phyloP scores from a whole-genome alignment of 2,329 filamentous ascomycete species.

The Verticillium zaregamsianum region DNA sequence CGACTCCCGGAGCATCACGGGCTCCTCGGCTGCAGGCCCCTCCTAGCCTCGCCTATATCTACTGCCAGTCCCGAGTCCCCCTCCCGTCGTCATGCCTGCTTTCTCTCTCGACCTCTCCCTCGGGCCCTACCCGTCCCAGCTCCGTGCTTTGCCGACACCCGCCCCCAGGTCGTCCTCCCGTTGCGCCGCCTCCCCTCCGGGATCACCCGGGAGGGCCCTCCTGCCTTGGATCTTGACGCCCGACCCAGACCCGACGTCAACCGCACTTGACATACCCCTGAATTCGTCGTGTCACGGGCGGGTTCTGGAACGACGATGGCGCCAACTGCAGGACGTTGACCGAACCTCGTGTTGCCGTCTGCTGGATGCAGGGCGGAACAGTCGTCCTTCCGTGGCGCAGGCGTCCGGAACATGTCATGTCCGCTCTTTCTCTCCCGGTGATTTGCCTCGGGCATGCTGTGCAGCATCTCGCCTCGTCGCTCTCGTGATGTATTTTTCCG shows the following conservation, averaged over 20 bases:
- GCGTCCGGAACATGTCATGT: neutral
- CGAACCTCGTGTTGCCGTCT: neutral
- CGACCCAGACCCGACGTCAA: neutral
- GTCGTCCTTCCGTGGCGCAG: neutral
- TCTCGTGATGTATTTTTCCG: neutral
- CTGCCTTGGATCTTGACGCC: neutral
- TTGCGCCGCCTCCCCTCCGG: neutral
- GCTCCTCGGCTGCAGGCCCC: conserved; percentile 10
- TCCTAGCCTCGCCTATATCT: conserved; percentile 12
- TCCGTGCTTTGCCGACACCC: neutral
- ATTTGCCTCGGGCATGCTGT: neutral
- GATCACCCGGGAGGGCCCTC: neutral
- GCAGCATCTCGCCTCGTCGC: neutral
- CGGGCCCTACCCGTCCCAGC: neutral
- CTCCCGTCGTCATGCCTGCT: neutral
- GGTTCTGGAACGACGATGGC: neutral
- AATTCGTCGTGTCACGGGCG: neutral
- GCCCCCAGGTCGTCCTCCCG: neutral
- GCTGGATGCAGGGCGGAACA: neutral
- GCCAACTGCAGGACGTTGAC: neutral
- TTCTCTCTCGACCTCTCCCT: neutral
- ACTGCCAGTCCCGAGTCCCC: neutral
- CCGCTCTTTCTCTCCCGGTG: neutral
- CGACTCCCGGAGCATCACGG: conserved; percentile 14
- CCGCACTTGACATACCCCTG: neutral